Base-by-base conservation (phyloP, 257 asterid genomes). In the Scutellaria galericulata region DNA sequence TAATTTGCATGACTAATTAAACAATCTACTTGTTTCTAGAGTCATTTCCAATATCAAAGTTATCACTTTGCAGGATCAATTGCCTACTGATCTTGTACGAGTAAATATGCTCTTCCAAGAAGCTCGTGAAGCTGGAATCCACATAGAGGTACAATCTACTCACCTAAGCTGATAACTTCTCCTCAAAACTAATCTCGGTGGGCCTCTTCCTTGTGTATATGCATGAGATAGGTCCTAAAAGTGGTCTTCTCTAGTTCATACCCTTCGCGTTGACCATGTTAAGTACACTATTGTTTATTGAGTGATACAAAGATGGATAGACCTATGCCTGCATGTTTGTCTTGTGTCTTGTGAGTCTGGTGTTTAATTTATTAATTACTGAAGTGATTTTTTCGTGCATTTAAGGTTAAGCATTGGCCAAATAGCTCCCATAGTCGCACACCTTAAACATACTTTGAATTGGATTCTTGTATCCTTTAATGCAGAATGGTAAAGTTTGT, bases 91-190 rank as follows among this genome's bases (percentile, higher is more conserved):
- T 81, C 82, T 88, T 39, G 77, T 81, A 56, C 85, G 99, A 73
- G 97, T 94, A 48, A 79, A 94, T 81, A 83, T 83, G 89, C 82
- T 94, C 66, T 94, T 94, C 81, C 85, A 75, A 60, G 87, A 88
- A 80, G 96, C 99, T 68, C 93, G 94, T 47, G 91, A 86, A 84
- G 86, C 97, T 75, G 97, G 97, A 61, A 89, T 94, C 39, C 14
- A 40, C 71, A 90, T 94, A 79, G 92, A 91, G 97, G 99, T 89
- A 82, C 68, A 73, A 61, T 65, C 73, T 55, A 53, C 51, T 45
- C 24, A 52, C 22, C 31, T 20, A 7, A 50, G 65, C 40, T 45
- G 42, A 46, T 72, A n/a, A 70, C 18, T 50, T 18, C 22, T 71
- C 20, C 14, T 35, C 35, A 52, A 48, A 27, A 52, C 10, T 57